Evolutionary conservation across 2,329 filamentous ascomycete genomes (phyloP), one percentile per base, ranked within the genome.

Genomic region (Boeremia exigua): DNA sequence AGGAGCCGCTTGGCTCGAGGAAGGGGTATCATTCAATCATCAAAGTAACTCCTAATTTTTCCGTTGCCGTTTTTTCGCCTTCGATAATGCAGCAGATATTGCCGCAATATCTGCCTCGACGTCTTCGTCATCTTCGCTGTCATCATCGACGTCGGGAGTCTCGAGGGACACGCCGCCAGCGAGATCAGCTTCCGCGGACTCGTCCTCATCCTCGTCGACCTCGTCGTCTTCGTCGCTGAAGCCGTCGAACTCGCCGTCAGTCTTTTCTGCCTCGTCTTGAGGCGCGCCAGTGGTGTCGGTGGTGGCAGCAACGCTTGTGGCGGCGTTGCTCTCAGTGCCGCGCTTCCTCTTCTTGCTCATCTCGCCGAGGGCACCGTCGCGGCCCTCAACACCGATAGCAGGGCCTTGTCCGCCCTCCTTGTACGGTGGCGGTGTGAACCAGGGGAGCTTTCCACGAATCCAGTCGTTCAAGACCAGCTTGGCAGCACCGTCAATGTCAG

Each of bases 401-500:
- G 65, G 59, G 14, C 23, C 63, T 8, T 59, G 59, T 30, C 66
- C 66, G n/a, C 65, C 84, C 34, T 75, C 76, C 30, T 65, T 67
- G 37, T 68, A 63, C 2, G 93, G 92, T 9, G 92, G 88, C 8
- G 92, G 87, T 0, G 91, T 95, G 71, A 92, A 99, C 95, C 96
- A 99, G 1, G 95, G 95, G 25, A 98, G 91, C 78, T 94, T 97
- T 53, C 95, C 95, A 61, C 95, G 82, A 70, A 98, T 86, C 74
- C 98, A 99, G 72, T 99, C 95, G 69, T 96, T 98, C 56, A 99
- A 80, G 0, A 99, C 90, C 87, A 96, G 96, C 77, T 96, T 96
- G 1, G 95, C 95, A 43, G 96, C 92, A 67, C 93, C 92, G 68
- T 98, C 94, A 51, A 97, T 79, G 75, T 99, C 95, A 4, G 94